These are phyloP conservation scores for Termitomyces sp. DNA, from an alignment of 768 basidiomycete species.

Conservation along the genomic window DNA sequence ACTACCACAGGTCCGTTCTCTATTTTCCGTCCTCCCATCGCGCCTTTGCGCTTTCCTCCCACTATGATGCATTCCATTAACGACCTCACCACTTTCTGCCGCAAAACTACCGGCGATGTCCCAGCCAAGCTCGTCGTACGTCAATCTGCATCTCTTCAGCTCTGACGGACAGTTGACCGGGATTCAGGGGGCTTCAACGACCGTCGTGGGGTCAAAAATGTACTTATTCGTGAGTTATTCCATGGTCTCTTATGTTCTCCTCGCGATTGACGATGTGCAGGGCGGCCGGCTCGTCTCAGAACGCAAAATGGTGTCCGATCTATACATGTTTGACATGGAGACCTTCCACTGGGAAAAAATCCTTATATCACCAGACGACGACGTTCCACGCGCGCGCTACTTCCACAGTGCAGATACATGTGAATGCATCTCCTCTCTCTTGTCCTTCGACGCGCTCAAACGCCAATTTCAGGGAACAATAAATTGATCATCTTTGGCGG, in stretches of 20 bases:
- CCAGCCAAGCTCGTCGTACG: slow-evolving; percentile 86
- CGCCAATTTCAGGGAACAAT: slow-evolving; percentile 66
- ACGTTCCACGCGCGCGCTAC: slow-evolving; percentile 80
- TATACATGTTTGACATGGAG: slow-evolving; percentile 86
- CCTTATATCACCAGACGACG: slow-evolving; percentile 55
- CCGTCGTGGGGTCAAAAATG: slow-evolving; percentile 82
- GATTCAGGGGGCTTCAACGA: slow-evolving; percentile 81
- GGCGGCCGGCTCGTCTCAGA: slow-evolving; percentile 87
- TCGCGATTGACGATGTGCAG: slow-evolving; percentile 28
- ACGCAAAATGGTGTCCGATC: slow-evolving; percentile 84
- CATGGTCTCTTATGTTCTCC: not conserved
- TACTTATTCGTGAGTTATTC: slow-evolving; percentile 74
- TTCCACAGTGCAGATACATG: slow-evolving; percentile 93
- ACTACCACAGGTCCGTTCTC: not conserved
- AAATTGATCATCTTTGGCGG: slow-evolving; percentile 93
- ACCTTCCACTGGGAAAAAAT: slow-evolving; percentile 80
- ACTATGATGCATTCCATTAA: slow-evolving; percentile 74
- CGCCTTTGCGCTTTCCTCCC: slow-evolving; percentile 15
- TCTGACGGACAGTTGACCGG: slow-evolving; percentile 1
- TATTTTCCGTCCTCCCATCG: slow-evolving; percentile 8
- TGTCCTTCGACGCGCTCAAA: not conserved
- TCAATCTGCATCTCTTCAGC: slow-evolving; percentile 13
- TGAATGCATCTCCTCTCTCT: slow-evolving; percentile 25
- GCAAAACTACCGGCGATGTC: slow-evolving; percentile 81
- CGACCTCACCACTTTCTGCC: slow-evolving; percentile 83